These are phyloP conservation scores for Acidiella bohemica DNA, from an alignment of 495 filamentous ascomycete genomes.

Conservation along the genomic window DNA sequence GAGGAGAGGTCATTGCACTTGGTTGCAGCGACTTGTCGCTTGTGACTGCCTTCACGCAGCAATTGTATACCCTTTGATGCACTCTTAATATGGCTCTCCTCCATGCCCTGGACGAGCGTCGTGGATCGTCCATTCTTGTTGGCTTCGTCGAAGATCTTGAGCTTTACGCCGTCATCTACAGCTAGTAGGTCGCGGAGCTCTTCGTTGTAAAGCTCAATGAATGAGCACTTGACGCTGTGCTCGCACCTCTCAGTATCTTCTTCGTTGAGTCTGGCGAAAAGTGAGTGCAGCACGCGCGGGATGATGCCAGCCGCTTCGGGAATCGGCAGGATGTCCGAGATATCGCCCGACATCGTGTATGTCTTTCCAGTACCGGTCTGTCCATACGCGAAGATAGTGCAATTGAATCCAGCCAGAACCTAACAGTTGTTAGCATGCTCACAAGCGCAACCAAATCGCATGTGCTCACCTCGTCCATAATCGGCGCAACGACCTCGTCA, in stretches of 20 bases:
- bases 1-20: slow-evolving; percentile 97
- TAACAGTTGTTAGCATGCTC: no score
- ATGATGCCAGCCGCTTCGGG: slow-evolving; percentile 91
- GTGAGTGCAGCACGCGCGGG: slow-evolving; percentile 68
- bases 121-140: slow-evolving; percentile 63
- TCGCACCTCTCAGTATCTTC: slow-evolving; percentile 65
- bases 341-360: slow-evolving; percentile 98
- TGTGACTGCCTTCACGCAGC: slow-evolving; percentile 79
- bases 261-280: slow-evolving; percentile 67
- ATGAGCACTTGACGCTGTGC: slow-evolving; percentile 89
- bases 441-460: no score
- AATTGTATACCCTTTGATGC: slow-evolving; percentile 75
- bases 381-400: slow-evolving; percentile 96
- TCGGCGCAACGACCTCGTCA: slow-evolving; percentile 83
- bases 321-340: slow-evolving; percentile 69
- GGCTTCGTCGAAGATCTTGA: slow-evolving; percentile 92
- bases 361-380: slow-evolving; percentile 98
- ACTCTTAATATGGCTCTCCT: slow-evolving; percentile 79
- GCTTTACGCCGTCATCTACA: slow-evolving; percentile 61
- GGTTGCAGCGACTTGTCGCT: slow-evolving; percentile 89
- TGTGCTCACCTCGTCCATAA: slow-evolving; percentile 71
- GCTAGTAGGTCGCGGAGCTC: slow-evolving; percentile 83
- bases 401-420: slow-evolving; percentile 96
- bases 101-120: slow-evolving; percentile 92
- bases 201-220: slow-evolving; percentile 97